phyloP scores from a whole-genome alignment of 2,329 filamentous ascomycete species.

The Leptographium flavum region DNA sequence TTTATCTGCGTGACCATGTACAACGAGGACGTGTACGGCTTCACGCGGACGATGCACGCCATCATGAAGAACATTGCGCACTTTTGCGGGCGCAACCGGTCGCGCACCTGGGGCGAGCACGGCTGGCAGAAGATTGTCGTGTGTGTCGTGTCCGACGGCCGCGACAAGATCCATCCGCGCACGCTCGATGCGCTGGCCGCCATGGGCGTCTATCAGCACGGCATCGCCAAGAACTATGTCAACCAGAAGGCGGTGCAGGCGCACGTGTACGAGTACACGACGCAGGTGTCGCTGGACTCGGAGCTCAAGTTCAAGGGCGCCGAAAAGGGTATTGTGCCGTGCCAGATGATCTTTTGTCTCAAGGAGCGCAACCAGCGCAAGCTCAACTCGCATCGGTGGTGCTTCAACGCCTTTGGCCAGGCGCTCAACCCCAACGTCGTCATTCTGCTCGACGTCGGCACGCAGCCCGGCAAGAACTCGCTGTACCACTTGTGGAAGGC shows the following conservation, averaged over 20 bases:
- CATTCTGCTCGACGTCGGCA: conserved; percentile 92
- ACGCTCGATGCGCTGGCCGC: conserved; percentile 90
- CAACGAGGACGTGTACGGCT: conserved; percentile 94
- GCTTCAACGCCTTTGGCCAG: conserved; percentile 94
- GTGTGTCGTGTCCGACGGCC: conserved; percentile 87
- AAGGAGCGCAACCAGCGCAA: conserved; percentile 98
- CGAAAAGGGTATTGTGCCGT: conserved; percentile 96
- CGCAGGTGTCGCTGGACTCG: conserved; percentile 87
- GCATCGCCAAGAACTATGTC: conserved; percentile 96
- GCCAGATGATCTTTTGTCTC: conserved; percentile 95
- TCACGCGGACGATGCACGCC: conserved; percentile 95
- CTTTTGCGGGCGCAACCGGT: conserved; percentile 85
- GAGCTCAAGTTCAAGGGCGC: conserved; percentile 98
- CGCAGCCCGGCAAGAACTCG: conserved; percentile 73
- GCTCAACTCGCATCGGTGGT: conserved; percentile 96
- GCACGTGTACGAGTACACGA: conserved; percentile 98
- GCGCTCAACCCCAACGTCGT: conserved; percentile 92
- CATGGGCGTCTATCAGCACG: conserved; percentile 95
- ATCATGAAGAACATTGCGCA: conserved; percentile 97
- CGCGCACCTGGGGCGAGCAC: conserved; percentile 88
- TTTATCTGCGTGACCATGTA: conserved; percentile 99
- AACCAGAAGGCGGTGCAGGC: conserved; percentile 91
- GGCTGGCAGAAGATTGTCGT: conserved; percentile 99
- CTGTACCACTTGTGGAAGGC: conserved; percentile 99
- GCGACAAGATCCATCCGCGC: conserved; percentile 76